Evolutionary conservation across 139 green algal species (phyloP).

Genomic region (Coelastrella sp.): DNA sequence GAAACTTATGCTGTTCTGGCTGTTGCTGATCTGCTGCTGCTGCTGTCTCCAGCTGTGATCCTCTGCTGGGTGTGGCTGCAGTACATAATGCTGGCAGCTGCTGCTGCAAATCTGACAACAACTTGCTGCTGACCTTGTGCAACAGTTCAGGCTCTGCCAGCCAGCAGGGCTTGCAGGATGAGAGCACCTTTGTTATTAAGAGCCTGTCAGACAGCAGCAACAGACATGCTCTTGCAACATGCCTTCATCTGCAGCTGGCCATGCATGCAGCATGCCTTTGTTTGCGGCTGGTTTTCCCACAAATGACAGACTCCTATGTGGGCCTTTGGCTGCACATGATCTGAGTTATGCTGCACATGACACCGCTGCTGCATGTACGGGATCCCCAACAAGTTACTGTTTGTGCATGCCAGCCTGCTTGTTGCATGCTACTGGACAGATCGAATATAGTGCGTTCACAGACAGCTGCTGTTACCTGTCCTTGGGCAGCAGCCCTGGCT

Average conservation of each 20-base stretch:
- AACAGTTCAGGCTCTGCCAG: neutral
- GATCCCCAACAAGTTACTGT: too few species aligned
- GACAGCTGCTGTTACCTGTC: slow-evolving; percentile 32
- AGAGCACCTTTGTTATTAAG: slow-evolving; percentile 21
- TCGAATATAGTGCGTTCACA: neutral
- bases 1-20: slow-evolving; percentile 34
- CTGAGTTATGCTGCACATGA: too few species aligned
- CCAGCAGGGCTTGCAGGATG: slow-evolving; percentile 14
- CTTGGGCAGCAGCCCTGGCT: slow-evolving; percentile 49
- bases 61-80: slow-evolving; percentile 7
- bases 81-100: slow-evolving; percentile 12
- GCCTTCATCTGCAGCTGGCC: too few species aligned
- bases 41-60: neutral
- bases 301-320: too few species aligned
- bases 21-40: neutral
- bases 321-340: too few species aligned
- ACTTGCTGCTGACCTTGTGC: slow-evolving; percentile 11
- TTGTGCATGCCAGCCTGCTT: too few species aligned
- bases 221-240: neutral
- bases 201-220: slow-evolving; percentile 21
- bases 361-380: too few species aligned
- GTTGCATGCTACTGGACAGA: too few species aligned
- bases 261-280: too few species aligned
- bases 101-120: slow-evolving; percentile 40
- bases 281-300: too few species aligned